Evolutionary conservation across 1,139 yeast genomes (phyloP).

Genomic region (Entelexis sorbosivorans): DNA sequence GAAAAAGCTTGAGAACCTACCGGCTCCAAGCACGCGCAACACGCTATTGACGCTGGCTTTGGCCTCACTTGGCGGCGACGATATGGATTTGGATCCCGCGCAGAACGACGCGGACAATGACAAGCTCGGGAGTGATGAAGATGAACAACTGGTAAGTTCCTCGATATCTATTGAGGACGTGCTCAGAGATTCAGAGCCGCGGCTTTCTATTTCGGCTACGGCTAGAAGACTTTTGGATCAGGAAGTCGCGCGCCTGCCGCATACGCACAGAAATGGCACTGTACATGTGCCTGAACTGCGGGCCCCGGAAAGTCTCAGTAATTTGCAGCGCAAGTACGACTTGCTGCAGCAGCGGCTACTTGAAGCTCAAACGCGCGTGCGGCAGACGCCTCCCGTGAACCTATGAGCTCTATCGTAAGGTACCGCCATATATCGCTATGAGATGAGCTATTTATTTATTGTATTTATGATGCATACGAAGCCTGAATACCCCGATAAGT

Average conservation of each 20-base stretch:
- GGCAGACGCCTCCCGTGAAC: no score
- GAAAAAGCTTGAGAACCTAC: not conserved
- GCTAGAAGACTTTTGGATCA: not conserved
- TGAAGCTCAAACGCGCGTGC: not conserved
- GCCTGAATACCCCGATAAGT: no score
- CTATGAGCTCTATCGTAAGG: no score
- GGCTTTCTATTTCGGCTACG: not conserved
- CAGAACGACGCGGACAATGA: not conserved
- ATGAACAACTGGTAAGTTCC: no score
- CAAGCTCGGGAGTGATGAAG: not conserved
- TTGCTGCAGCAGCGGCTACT: not conserved
- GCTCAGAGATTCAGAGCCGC: not conserved
- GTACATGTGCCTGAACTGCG: not conserved
- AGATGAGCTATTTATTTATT: no score
- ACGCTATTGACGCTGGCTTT: not conserved
- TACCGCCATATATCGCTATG: no score
- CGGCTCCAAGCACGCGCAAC: not conserved
- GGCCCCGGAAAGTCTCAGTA: not conserved
- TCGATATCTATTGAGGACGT: not conserved
- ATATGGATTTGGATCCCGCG: no score
- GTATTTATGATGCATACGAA: no score
- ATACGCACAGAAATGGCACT: no score
- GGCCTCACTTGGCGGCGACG: not conserved
- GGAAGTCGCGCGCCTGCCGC: not conserved
- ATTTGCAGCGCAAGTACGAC: not conserved